Base-by-base conservation (phyloP, 179 eudicot species). In the Heliamphora ciliata region DNA sequence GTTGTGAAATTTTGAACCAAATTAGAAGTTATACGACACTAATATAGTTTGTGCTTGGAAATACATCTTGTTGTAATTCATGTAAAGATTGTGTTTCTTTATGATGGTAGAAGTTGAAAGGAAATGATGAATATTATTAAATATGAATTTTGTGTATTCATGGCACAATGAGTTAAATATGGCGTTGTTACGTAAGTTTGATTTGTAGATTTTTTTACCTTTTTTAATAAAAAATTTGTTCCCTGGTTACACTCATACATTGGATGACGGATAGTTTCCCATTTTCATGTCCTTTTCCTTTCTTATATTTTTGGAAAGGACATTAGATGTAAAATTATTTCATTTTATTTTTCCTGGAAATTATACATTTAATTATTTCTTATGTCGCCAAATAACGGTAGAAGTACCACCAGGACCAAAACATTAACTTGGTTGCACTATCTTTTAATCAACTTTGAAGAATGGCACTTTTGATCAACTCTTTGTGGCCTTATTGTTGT, bases 271-370 rank as follows among this genome's bases (percentile, higher is more conserved):
- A 18, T 52, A 1, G 58, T 18, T 74, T 74, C 52, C 21, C 31
- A 51, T 13, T 18, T 74, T 74, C 24, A n/a, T n/a, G 59, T 54
- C 6, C 44, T 40, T 54, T 54, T 2, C 47, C 15, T 3, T 24
- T 74, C 15, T 52, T 54, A 8, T 24, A 9, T 74, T 72, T 73
- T 75, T 52, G 46, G 15, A 24, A 74, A 74, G 77, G 78, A 74
- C 61, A 10, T 11, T 21, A 18, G 56, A 47, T 54, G 58, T 54
- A 8, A 18, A 9, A 3, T 72, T 72, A 17, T 50, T 69, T 24
- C 63, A 74, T 63, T 74, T 54, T 14, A 52, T 52, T 54, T 21
- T 54, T 52, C 40, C 6, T 74, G 55, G 3, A 52, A 48, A 15
- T 31, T 31, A 31, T 48, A 55, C 8, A 24, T 40, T 74, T 5